These are phyloP conservation scores for Ogataea ganodermae DNA, from an alignment of 805 yeast genomes.

Conservation along the genomic window DNA sequence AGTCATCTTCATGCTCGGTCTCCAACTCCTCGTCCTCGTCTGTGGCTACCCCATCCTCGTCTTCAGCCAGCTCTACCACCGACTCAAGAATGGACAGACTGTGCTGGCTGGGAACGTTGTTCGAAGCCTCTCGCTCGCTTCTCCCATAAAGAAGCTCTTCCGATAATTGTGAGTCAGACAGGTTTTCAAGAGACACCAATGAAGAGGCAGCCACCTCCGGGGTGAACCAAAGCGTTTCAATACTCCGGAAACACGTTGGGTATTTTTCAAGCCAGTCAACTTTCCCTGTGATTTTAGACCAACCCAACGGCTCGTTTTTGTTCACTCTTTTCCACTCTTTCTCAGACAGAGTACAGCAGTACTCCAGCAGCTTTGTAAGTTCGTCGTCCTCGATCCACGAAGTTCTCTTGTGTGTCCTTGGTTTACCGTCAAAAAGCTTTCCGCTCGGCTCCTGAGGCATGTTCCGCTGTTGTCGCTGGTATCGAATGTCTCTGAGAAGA, in stretches of 20 bases:
- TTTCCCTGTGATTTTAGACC: constrained; percentile 26
- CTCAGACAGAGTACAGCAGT: constrained; percentile 29
- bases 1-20: constrained; percentile 27
- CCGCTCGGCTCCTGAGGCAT: constrained; percentile 33
- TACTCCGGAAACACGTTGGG: constrained; percentile 36
- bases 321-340: constrained; percentile 22
- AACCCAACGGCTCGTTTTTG: constrained; percentile 10
- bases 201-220: constrained; percentile 13
- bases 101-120: background rate
- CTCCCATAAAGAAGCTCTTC: constrained; percentile 18
- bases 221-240: constrained; percentile 17
- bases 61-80: constrained; percentile 15
- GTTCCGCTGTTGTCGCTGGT: constrained; percentile 47
- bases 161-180: constrained; percentile 11
- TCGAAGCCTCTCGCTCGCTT: background rate
- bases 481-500: constrained; percentile 59
- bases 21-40: constrained; percentile 14
- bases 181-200: constrained; percentile 8
- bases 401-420: constrained; percentile 26
- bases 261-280: constrained; percentile 26
- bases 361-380: constrained; percentile 35
- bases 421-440: constrained; percentile 29
- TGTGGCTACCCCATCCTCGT: constrained; percentile 8
- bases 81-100: constrained; percentile 11
- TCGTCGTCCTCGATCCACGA: constrained; percentile 48